Evolutionary conservation across 2,329 filamentous ascomycete species (phyloP), one percentile per base, ranked within the genome.

Genomic region (Hypoxylon sp.): DNA sequence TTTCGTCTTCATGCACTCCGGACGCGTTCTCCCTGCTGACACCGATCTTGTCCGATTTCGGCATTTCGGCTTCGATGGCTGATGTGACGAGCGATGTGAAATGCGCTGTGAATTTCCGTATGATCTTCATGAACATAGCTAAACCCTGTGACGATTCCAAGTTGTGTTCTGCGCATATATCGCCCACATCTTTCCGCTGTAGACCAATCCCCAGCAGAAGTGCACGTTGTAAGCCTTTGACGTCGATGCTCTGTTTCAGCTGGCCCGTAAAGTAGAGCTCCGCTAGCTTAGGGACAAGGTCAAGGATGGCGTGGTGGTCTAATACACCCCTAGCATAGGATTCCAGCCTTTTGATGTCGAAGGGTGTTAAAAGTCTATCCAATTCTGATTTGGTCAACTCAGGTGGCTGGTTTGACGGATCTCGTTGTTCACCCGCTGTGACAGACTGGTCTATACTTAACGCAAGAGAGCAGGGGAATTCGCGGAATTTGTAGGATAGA

Each of bases 261-360:
- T 90, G 89, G 51, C 93, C 92, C 0, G 89, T 90, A 80, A 99
- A 99, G 83, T 95, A 98, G 25, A 97, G 87, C 23, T 86, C 85
- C 0, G 96, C 91, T 69, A 99, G 89, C 1, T 86, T 87, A 0
- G 96, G 96, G 61, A 99, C 86, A 76, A 99, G 88, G 78, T 99
- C 97, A 28, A 98, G 87, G 60, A 99, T 96, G 73, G 98, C 94
- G 77, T 98, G 97, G 83, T 98, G 97, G 80, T 99, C 97, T 45
- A 99, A 89, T 86, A 98, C 92, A 81, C 97, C 97, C 81, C 97
- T 97, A 14, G 96, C 93, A 75, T 99, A 99, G 46, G 92, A 94
- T 77, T 98, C 95, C 2, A 99, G 85, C 28, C 96, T 91, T 83
- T 98, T 98, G 68, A 98, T 87, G 79, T 99, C 96, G 78, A 96